Percentiles rank a stretch among this genome's conserved stretches.
These are phyloP conservation scores for Linderina pennispora DNA, from an alignment of 192 early-diverging fungal genomes.

Conservation along the genomic window DNA sequence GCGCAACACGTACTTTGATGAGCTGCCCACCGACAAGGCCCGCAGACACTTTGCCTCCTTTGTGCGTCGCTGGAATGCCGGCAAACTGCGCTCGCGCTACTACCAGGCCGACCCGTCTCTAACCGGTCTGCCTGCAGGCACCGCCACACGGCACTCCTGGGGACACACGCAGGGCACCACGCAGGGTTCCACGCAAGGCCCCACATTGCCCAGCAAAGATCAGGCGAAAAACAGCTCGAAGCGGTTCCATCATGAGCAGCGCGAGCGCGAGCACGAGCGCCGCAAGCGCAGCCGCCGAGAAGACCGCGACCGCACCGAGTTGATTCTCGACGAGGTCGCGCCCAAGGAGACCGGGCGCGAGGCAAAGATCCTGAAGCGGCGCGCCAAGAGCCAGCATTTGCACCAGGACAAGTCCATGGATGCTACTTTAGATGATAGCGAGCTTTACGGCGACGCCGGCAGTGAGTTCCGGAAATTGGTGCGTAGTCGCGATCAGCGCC, in stretches of 20 bases:
- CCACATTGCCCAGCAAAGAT: conserved; percentile 5
- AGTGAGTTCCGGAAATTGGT: conserved; percentile 39
- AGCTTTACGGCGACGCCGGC: conserved; percentile 37
- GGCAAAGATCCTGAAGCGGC: conserved; percentile 31
- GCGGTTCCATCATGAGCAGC: conserved; percentile 15
- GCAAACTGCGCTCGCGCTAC: conserved; percentile 52
- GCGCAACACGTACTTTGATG: conserved; percentile 69
- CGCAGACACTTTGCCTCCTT: conserved; percentile 77
- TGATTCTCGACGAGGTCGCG: conserved; percentile 42
- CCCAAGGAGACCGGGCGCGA: conserved; percentile 44
- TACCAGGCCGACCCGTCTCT: conserved; percentile 54
- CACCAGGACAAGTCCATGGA: conserved; percentile 19
- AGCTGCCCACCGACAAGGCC: conserved; percentile 62
- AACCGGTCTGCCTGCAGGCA: conserved; percentile 53
- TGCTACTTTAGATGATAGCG: conserved; percentile 20
- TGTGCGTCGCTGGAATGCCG: conserved; percentile 81
- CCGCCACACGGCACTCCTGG: conserved; percentile 74
- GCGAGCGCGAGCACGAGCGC: conserved; percentile 17
- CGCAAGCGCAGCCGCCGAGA: conserved; percentile 19
- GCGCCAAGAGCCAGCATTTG: conserved; percentile 16
- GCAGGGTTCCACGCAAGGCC: conserved; percentile 14
- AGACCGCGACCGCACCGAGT: conserved; percentile 26
- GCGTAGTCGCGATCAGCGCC: conserved; percentile 37
- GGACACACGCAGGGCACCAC: conserved; percentile 50
- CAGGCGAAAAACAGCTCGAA: neutral